Base-by-base conservation (phyloP, 805 yeast species). In the Candida suzukii region DNA sequence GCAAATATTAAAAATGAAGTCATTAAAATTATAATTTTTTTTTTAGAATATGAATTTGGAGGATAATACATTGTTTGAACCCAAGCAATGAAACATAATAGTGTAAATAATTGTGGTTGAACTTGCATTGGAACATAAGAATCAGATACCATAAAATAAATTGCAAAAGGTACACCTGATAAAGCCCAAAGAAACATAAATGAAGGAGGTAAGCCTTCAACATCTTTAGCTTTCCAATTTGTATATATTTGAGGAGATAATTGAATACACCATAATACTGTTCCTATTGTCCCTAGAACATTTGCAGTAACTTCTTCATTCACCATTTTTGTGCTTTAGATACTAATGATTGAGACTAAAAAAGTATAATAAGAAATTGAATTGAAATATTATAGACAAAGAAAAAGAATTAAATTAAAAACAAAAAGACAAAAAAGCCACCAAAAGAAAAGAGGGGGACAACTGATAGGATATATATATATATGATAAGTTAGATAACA, bases 211-310 rank as follows among this genome's bases (percentile, higher is more conserved):
- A 91, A 66, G 0, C 98, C 98, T 14, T 82, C 85, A 42, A 95
- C 83, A 58, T 88, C 79, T 53, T 91, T 88, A 9, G 74, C 73
- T 41, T 71, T 70, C 68, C 76, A 85, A 5, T 61, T 50, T 58
- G 84, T 87, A 58, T 80, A 72, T 40, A 81, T 70, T 37, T 60
- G 98, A 0, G 98, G 98, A 1, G 85, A 68, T 39, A 91, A 66
- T 63, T 91, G 98, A 46, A 91, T 69, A 60, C 98, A 91, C 97
- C 97, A 91, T 42, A 86, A 69, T 2, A 91, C 81, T 0, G 98
- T 91, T 2, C 96, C 98, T 3, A 86, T 70, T 10, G 96, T 90
- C 3, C 88, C 95, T 42, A 88, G 69, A 1, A 83, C 85, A 38
- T 85, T 87, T 13, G 87, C 76, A 1, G 84, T 85, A 4, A 70